phyloP scores from a whole-genome alignment of 2,329 filamentous ascomycete species.

The Proliferodiscus dingleyae region DNA sequence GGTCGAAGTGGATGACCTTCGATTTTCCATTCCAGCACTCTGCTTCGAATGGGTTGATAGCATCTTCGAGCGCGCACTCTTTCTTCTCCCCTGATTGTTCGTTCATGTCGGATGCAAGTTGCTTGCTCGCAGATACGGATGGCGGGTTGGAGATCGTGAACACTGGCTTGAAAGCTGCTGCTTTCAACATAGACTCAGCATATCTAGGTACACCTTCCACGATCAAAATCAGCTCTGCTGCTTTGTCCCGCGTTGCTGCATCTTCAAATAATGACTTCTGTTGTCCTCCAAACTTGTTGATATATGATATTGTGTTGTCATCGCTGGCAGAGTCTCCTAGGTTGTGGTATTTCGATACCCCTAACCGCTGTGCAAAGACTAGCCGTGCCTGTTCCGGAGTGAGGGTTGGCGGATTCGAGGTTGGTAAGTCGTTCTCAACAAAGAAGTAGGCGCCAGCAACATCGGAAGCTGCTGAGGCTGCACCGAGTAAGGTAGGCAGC shows the following conservation, averaged over 20 bases:
- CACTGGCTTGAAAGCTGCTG: slow-evolving; percentile 38
- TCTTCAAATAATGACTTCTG: slow-evolving; percentile 46
- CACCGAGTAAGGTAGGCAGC: slow-evolving; percentile 34
- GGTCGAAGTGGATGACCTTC: slow-evolving; percentile 25
- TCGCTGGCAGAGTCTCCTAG: slow-evolving; percentile 33
- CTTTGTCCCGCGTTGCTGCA: slow-evolving; percentile 17
- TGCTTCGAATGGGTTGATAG: slow-evolving; percentile 27
- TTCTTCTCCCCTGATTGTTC: slow-evolving; percentile 20
- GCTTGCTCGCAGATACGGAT: slow-evolving; percentile 29
- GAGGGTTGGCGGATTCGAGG: slow-evolving; percentile 45
- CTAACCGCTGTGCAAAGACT: slow-evolving; percentile 54
- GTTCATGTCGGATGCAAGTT: slow-evolving; percentile 29
- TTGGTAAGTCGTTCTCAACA: slow-evolving; percentile 29
- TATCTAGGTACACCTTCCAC: slow-evolving; percentile 52
- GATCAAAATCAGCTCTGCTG: slow-evolving; percentile 52
- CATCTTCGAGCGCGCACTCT: slow-evolving; percentile 24
- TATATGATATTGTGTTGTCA: slow-evolving; percentile 43
- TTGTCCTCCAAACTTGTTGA: slow-evolving; percentile 56
- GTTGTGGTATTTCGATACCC: slow-evolving; percentile 40
- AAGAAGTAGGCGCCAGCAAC: slow-evolving; percentile 50
- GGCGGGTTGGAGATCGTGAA: slow-evolving; percentile 47
- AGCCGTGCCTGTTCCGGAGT: slow-evolving; percentile 45
- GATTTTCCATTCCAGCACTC: slow-evolving; percentile 34
- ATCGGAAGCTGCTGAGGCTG: slow-evolving; percentile 31
- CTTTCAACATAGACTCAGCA: slow-evolving; percentile 38